phyloP scores from a whole-genome alignment of 345 rosid species.

The Leavenworthia alabamica region DNA sequence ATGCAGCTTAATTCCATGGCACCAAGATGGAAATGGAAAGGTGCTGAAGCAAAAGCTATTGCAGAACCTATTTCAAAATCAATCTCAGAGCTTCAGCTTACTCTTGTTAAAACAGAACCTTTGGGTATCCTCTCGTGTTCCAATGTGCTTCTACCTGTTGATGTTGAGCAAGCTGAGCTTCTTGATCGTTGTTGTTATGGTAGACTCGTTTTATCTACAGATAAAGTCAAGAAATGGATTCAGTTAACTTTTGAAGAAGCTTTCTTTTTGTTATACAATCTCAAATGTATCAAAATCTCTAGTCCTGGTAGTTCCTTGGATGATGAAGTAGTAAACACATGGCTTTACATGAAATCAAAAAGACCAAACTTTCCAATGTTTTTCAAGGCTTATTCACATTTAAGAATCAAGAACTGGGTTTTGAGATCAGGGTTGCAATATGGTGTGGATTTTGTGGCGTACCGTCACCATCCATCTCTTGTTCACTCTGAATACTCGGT shows the following conservation, averaged over 20 bases:
- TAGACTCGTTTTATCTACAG: constrained; percentile 34
- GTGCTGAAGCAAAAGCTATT: constrained; percentile 52
- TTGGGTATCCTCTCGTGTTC: constrained; percentile 39
- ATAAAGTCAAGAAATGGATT: constrained; percentile 56
- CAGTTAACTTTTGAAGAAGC: constrained; percentile 69
- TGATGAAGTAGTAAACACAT: constrained; percentile 31
- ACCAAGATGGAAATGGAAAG: constrained; percentile 86
- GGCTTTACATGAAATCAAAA: constrained; percentile 39
- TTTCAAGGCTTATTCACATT: constrained; percentile 62
- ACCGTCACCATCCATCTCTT: constrained; percentile 23
- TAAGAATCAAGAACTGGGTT: constrained; percentile 58
- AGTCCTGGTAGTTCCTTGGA: constrained; percentile 17
- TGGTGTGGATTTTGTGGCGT: constrained; percentile 63
- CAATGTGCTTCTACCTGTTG: constrained; percentile 42
- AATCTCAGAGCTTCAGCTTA: constrained; percentile 41
- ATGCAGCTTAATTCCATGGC: too few species aligned
- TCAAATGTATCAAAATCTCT: constrained; percentile 48
- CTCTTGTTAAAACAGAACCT: constrained; percentile 36
- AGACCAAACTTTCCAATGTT: constrained; percentile 38
- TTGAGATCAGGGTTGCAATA: constrained; percentile 55
- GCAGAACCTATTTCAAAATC: constrained; percentile 51
- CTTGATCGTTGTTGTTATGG: constrained; percentile 55
- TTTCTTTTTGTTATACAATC: constrained; percentile 42
- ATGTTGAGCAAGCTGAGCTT: constrained; percentile 42
- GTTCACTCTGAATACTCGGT: constrained; percentile 2